These are phyloP conservation scores for Beauveria brongniartii DNA, from an alignment of 2,329 filamentous ascomycete genomes.

Conservation along the genomic window DNA sequence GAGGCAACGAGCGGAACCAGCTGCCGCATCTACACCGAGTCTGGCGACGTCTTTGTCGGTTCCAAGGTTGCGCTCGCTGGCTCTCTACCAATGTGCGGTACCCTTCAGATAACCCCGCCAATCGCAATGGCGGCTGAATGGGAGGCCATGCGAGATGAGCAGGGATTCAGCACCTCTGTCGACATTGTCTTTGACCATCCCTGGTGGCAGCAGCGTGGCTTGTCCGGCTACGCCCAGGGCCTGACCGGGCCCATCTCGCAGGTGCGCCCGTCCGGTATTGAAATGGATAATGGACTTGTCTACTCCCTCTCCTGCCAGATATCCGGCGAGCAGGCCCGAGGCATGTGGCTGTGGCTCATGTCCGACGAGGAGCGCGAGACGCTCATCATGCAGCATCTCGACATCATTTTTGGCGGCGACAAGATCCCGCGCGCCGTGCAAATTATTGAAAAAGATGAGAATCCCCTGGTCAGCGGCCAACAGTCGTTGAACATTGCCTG, in stretches of 20 bases:
- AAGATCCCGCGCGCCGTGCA: constrained; percentile 12
- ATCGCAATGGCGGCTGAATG: constrained; percentile 16
- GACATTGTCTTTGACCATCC: constrained; percentile 15
- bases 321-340: constrained; percentile 14
- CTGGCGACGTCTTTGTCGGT: constrained; percentile 15
- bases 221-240: constrained; percentile 15
- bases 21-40: constrained; percentile 13
- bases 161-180: constrained; percentile 15
- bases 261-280: constrained; percentile 14
- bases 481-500: constrained; percentile 13
- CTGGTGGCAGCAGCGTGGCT: constrained; percentile 18
- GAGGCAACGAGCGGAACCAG: constrained; percentile 14
- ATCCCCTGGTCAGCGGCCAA: constrained; percentile 4
- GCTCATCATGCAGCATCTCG: constrained; percentile 7
- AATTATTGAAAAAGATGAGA: constrained; percentile 7
- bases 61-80: constrained; percentile 15
- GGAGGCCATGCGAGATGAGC: constrained; percentile 11
- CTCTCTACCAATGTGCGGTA: constrained; percentile 9
- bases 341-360: constrained; percentile 13
- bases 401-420: constrained; percentile 10
- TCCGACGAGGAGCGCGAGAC: constrained; percentile 8
- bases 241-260: constrained; percentile 12
- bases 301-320: constrained; percentile 16
- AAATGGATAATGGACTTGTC: constrained; percentile 4
- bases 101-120: constrained; percentile 13